Evolutionary conservation across 2,329 filamentous ascomycete genomes (phyloP).

Genomic region (Phymatotrichopsis omnivora): DNA sequence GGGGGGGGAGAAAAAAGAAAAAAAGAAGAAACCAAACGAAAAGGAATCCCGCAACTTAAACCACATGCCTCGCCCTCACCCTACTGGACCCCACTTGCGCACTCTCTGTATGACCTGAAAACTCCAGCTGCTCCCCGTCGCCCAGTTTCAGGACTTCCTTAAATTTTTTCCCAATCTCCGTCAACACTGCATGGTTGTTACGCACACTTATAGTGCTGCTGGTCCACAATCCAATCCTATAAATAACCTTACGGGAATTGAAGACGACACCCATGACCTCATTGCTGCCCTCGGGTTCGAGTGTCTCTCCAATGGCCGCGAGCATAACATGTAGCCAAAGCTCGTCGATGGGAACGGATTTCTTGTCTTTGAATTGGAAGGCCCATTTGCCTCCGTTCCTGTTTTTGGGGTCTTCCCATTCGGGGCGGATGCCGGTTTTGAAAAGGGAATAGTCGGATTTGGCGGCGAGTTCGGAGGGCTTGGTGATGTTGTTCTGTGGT

Average conservation of each 20-base stretch:
- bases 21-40: no score
- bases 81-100: conserved; percentile 88
- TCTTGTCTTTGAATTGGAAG: conserved; percentile 96
- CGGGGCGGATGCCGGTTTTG: conserved; percentile 91
- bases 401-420: conserved; percentile 98
- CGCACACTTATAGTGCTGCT: conserved; percentile 85
- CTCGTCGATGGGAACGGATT: conserved; percentile 79
- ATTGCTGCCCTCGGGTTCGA: conserved; percentile 80
- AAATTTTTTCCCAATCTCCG: conserved; percentile 79
- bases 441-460: conserved; percentile 99
- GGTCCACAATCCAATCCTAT: conserved; percentile 95
- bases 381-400: conserved; percentile 99
- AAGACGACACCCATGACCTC: conserved; percentile 99
- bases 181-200: conserved; percentile 62
- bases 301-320: conserved; percentile 89
- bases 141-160: conserved; percentile 83
- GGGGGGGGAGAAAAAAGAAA: no score
- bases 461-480: conserved; percentile 85
- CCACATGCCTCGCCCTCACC: conserved; percentile 61
- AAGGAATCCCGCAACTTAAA: conserved; percentile 5
- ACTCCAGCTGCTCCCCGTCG: conserved; percentile 70
- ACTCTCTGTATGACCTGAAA: conserved; percentile 91
- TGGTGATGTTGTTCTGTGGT: conserved; percentile 88
- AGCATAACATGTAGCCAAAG: conserved; percentile 97
- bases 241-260: conserved; percentile 97